These are phyloP conservation scores for Trypanosoma caninum DNA, from an alignment of 208 protist species.

Conservation along the genomic window DNA sequence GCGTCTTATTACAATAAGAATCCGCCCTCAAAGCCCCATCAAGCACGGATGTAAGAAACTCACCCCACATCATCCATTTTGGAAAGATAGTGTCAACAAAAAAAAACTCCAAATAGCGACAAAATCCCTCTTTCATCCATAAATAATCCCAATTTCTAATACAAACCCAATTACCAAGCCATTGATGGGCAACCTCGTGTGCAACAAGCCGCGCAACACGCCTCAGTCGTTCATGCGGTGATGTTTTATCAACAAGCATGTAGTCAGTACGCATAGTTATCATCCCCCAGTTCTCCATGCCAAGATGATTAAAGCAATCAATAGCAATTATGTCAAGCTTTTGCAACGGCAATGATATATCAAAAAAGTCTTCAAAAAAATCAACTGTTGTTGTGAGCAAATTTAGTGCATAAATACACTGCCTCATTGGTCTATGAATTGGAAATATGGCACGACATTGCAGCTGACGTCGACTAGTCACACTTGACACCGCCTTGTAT, in stretches of 20 bases:
- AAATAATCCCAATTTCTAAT: constrained; percentile 94
- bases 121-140: constrained; percentile 98
- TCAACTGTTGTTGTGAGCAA: constrained; percentile 78
- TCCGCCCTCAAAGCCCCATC: constrained; percentile 43
- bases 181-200: constrained; percentile 95
- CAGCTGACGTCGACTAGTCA: constrained; percentile 28
- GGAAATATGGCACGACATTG: constrained; percentile 66
- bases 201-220: constrained; percentile 84
- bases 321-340: constrained; percentile 86
- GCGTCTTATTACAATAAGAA: constrained; percentile 28
- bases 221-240: constrained; percentile 57
- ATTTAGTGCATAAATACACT: constrained; percentile 86
- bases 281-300: constrained; percentile 92
- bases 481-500: constrained; percentile 83
- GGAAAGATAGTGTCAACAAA: constrained; percentile 75
- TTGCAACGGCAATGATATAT: constrained; percentile 78
- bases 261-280: constrained; percentile 74
- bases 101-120: constrained; percentile 91
- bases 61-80: constrained; percentile 78
- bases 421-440: constrained; percentile 22
- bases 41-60: constrained; percentile 43
- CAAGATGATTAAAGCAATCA: constrained; percentile 35
- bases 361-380: constrained; percentile 89
- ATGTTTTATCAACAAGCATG: constrained; percentile 61
- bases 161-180: constrained; percentile 94